Conservation (phyloP, 768 basidiomycete genomes). For the Collybia mongolica region DNA sequence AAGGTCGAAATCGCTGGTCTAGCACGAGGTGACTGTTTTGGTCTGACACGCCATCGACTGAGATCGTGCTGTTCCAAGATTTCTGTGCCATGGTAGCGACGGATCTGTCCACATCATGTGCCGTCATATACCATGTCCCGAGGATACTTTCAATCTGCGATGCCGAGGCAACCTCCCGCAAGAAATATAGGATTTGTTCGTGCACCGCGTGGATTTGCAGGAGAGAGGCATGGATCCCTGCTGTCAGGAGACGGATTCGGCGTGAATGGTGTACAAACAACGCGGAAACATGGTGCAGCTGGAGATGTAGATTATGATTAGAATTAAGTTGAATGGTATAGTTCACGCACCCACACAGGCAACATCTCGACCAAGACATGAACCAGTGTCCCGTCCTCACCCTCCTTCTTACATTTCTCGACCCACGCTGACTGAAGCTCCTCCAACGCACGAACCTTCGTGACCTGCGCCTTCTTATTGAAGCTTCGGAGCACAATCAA, state of each 20-base stretch:
- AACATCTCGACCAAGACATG: constrained; percentile 57
- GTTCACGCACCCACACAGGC: constrained; percentile 81
- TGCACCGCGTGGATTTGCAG: constrained; percentile 52
- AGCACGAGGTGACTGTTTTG: constrained; percentile 26
- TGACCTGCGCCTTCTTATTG: constrained; percentile 87
- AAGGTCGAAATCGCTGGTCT: constrained; percentile 24
- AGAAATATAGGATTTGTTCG: constrained; percentile 47
- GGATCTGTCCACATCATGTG: constrained; percentile 68
- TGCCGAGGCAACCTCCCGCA: constrained; percentile 44
- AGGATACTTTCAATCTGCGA: constrained; percentile 56
- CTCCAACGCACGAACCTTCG: constrained; percentile 82
- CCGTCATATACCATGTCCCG: constrained; percentile 72
- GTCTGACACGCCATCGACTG: constrained; percentile 14
- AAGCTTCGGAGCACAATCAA: constrained; percentile 78
- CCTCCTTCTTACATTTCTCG: constrained; percentile 44
- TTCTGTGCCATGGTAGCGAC: constrained; percentile 50
- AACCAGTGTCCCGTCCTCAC: constrained; percentile 36
- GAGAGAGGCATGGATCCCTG: constrained; percentile 61
- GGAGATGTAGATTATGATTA: not conserved
- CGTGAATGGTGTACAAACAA: constrained; percentile 81
- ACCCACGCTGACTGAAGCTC: constrained; percentile 75
- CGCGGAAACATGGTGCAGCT: constrained; percentile 87
- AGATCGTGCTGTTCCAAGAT: constrained; percentile 49
- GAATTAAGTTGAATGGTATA: not conserved
- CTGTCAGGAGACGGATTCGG: constrained; percentile 63